A percentile compares a stretch with the other conserved stretches of the same genome.
These are phyloP conservation scores for Dittrichia graveolens DNA, from an alignment of 129 eudicot genomes.

Conservation along the genomic window DNA sequence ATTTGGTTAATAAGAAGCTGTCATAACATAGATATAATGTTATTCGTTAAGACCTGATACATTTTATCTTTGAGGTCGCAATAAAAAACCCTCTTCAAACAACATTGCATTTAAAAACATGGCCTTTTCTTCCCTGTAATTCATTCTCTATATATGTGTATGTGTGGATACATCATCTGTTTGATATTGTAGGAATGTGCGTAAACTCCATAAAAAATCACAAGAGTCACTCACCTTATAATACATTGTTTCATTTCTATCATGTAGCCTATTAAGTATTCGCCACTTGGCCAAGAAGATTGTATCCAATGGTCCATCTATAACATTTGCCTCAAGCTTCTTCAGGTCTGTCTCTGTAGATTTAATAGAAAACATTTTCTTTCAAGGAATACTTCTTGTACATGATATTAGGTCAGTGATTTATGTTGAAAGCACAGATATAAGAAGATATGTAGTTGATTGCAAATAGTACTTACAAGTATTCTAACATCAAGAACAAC, in stretches of 20 bases:
- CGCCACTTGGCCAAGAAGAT: conserved; percentile 87
- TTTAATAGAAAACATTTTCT: neutral
- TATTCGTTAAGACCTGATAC: neutral
- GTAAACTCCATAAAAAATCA: neutral
- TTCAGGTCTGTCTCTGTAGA: conserved; percentile 75
- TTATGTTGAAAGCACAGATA: neutral
- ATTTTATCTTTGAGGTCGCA: neutral
- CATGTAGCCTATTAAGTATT: conserved; percentile 89
- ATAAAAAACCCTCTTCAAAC: neutral
- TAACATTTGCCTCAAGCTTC: conserved; percentile 65
- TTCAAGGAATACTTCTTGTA: conserved; percentile 2
- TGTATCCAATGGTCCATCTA: conserved; percentile 89
- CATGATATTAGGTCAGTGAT: neutral
- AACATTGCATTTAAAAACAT: conserved; percentile 2
- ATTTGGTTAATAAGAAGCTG: conserved; percentile 81
- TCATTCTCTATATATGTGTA: neutral
- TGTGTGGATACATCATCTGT: neutral
- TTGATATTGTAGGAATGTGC: neutral
- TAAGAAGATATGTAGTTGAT: neutral
- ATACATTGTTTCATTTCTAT: conserved; percentile 97
- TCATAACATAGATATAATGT: conserved; percentile 2
- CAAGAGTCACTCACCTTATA: conserved; percentile 57
- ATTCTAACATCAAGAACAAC: neutral
- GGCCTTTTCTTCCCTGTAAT: neutral
- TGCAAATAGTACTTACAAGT: no score